phyloP scores from a whole-genome alignment of 1,284 basidiomycete genomes.

The Ceratobasidium sp. region DNA sequence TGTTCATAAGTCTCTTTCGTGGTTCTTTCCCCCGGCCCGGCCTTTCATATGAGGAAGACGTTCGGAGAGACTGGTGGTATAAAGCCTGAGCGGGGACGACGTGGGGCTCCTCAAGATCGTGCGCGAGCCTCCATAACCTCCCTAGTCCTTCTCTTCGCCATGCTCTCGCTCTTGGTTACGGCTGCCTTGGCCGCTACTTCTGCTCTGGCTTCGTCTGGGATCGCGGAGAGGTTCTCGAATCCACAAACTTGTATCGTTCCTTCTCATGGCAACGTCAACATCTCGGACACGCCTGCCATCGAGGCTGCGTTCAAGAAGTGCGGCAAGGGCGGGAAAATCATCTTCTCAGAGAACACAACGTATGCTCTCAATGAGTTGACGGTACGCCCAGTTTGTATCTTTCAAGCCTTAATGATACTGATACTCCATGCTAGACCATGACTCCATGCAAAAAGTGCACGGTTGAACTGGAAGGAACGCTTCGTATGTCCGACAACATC shows the following conservation, averaged over 20 bases:
- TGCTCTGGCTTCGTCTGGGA: slow-evolving; percentile 1
- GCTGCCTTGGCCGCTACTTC: not conserved
- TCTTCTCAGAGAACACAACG: slow-evolving; percentile 31
- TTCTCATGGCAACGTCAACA: slow-evolving; percentile 29
- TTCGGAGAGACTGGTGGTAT: not conserved
- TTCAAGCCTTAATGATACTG: not conserved
- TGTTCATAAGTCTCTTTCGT: not conserved
- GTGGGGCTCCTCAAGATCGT: slow-evolving; percentile 35
- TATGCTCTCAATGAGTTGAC: slow-evolving; percentile 41
- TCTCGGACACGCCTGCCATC: slow-evolving; percentile 41
- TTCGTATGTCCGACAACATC: slow-evolving; percentile 39
- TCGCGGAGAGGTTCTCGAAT: not conserved
- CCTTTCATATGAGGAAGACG: not conserved
- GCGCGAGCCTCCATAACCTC: slow-evolving; percentile 14
- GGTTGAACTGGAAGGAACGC: slow-evolving; percentile 39
- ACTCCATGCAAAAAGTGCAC: slow-evolving; percentile 37
- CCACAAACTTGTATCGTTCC: slow-evolving; percentile 35
- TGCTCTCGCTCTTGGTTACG: slow-evolving; percentile 13
- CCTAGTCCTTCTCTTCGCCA: not conserved
- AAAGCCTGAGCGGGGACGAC: slow-evolving; percentile 7
- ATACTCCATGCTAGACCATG: slow-evolving; percentile 5
- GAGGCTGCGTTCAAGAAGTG: slow-evolving; percentile 39
- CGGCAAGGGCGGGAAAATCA: slow-evolving; percentile 39
- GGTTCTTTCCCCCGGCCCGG: slow-evolving; percentile 25
- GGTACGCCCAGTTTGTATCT: not conserved